A percentile compares a stretch with the other conserved stretches of the same genome.
Evolutionary conservation across 169 alveolate genomes (phyloP).

Genomic region (Amoebophrya sp.): DNA sequence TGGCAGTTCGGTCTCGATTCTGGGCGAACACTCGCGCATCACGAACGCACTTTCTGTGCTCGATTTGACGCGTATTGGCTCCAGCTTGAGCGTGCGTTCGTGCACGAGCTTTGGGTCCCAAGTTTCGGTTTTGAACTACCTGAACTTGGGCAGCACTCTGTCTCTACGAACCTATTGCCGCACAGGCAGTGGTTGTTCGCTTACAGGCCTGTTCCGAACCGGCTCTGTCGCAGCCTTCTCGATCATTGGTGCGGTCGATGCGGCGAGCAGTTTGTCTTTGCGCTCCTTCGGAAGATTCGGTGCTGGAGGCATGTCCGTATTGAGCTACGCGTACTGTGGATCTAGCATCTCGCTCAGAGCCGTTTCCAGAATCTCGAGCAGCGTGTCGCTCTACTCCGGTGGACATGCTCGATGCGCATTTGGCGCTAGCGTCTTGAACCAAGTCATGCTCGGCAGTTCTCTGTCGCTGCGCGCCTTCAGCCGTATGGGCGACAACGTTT

Average conservation of each 20-base stretch:
- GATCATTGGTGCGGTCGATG: background rate
- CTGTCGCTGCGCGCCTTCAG: background rate
- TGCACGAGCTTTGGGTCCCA: background rate
- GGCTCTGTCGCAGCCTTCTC: background rate
- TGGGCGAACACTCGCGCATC: background rate
- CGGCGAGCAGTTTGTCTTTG: background rate
- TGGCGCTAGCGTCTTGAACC: background rate
- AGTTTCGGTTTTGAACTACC: background rate
- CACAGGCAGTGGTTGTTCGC: slow-evolving; percentile 28
- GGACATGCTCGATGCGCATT: background rate
- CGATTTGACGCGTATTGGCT: background rate
- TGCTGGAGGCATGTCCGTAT: background rate
- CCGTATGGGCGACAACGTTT: background rate
- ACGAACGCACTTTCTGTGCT: background rate
- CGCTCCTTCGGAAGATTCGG: background rate
- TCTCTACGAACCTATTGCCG: background rate
- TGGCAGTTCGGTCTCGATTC: background rate
- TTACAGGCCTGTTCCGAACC: background rate
- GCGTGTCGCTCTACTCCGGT: background rate
- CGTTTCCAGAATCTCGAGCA: background rate
- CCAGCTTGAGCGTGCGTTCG: background rate
- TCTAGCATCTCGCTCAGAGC: background rate
- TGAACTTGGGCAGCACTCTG: background rate
- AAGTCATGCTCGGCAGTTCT: background rate
- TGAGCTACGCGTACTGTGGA: background rate